Evolutionary conservation across 108 stramenopile species (phyloP), one percentile per base, ranked within the genome.

Genomic region (Cyclotella kingstonii): DNA sequence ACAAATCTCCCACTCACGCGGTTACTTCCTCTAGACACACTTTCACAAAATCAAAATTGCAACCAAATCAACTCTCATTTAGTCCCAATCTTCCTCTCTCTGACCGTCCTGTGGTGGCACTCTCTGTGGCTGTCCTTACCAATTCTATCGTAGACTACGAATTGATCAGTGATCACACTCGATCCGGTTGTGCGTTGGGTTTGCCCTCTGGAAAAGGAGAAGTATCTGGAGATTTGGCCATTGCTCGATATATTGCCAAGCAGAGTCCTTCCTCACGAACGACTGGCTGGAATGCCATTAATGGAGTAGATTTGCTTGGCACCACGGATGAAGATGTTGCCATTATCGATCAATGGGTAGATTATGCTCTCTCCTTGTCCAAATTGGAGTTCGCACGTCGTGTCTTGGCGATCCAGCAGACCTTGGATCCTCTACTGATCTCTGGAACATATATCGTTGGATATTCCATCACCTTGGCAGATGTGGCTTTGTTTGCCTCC

Each of bases 291-390:
- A n/a, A n/a, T n/a, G n/a, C n/a, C n/a, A n/a, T n/a, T n/a, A n/a
- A n/a, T 17, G 63, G 57, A 31, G 54, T 21, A 31, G 10, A 15
- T 14, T 65, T 73, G 22, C 34, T 72, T 12, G 62, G 68, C 22
- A 55, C 19, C 7, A 49, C 63, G 15, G 35, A 46, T 29, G 68
- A 68, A 59, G 54, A 69, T 26, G 43, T 49, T 12, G 87, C 86
- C 19, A 38, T 70, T 18, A 66, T 95, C 31, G 94, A 97, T 66
- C 79, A 95, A 68, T 98, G 95, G 95, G 67, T 96, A 14, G 96
- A 98, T 60, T 89, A 96, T 63, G 79, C 86, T 6, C 65, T 73
- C 9, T 79, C 91, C 0, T 56, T 88, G 60, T 59, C 71, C 19
- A 79, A 77, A 54, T 65, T 85, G 49, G 62, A 65, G 25, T 61